Percentiles rank a stretch among this genome's conserved stretches.
Evolutionary conservation across 164 flowering plant species (phyloP).

Genomic region (Annona cherimola): DNA sequence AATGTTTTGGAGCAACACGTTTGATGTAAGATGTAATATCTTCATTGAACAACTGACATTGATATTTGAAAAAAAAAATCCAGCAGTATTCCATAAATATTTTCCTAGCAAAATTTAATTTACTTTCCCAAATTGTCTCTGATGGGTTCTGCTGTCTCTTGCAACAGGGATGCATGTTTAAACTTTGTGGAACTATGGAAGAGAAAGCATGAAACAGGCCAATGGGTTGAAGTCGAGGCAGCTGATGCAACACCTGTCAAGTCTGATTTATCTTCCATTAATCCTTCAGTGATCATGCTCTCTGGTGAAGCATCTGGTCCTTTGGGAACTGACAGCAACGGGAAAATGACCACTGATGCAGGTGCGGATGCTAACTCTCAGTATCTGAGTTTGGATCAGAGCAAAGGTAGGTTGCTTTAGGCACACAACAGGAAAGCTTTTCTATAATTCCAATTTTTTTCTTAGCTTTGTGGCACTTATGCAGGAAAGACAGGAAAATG

Average conservation of each 20-base stretch:
- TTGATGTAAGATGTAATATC: conserved; percentile 51
- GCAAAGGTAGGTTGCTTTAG: conserved; percentile 9
- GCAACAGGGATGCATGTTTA: conserved; percentile 77
- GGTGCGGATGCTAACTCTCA: conserved; percentile 29
- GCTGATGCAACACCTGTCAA: conserved; percentile 51
- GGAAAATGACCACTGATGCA: conserved; percentile 27
- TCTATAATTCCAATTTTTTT: too few relatives aligned
- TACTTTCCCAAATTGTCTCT: not conserved
- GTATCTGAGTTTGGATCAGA: conserved; percentile 2
- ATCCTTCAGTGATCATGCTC: conserved; percentile 54
- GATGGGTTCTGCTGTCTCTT: conserved; percentile 13
- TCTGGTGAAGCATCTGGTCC: conserved; percentile 26
- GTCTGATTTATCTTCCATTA: conserved; percentile 45
- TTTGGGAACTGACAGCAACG: conserved; percentile 33
- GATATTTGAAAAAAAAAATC: not conserved
- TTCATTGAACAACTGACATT: not conserved
- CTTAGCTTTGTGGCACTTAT: too few relatives aligned
- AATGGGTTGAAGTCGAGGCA: conserved; percentile 89
- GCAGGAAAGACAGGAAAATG: too few relatives aligned
- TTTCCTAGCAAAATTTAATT: not conserved
- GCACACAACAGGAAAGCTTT: not conserved
- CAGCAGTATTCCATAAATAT: not conserved
- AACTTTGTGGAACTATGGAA: conserved; percentile 77
- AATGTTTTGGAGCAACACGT: conserved; percentile 88
- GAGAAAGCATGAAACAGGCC: conserved; percentile 88